Evolutionary conservation across 2,329 filamentous ascomycete species (phyloP).

Genomic region (Raffaelea ambrosiae): DNA sequence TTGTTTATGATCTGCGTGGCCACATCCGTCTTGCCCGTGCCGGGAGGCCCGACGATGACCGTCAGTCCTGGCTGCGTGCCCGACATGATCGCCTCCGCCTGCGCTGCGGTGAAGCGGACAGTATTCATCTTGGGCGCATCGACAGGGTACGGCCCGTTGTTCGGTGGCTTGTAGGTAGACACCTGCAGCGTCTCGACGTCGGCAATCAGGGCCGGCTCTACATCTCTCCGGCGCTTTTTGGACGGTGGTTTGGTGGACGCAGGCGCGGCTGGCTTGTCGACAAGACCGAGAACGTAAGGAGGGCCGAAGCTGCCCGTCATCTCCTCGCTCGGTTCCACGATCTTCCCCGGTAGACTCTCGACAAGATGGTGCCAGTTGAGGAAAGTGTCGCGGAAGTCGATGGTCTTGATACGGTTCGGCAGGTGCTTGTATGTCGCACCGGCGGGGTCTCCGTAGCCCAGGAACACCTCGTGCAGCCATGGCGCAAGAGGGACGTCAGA

Average conservation of each 20-base stretch:
- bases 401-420: constrained; percentile 63
- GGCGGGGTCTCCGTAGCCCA: constrained; percentile 92
- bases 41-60: constrained; percentile 87
- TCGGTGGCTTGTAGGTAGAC: constrained; percentile 81
- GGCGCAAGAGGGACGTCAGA: constrained; percentile 78
- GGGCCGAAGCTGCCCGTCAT: constrained; percentile 69
- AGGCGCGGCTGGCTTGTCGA: constrained; percentile 37
- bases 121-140: constrained; percentile 75
- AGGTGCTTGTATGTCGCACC: constrained; percentile 80
- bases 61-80: constrained; percentile 92
- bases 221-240: constrained; percentile 82
- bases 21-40: constrained; percentile 98
- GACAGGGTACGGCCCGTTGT: constrained; percentile 80
- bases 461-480: constrained; percentile 93
- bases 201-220: constrained; percentile 54
- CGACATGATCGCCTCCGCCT: constrained; percentile 87
- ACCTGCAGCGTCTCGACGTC: constrained; percentile 66
- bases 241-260: constrained; percentile 45
- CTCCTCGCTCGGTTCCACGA: constrained; percentile 68
- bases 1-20: constrained; percentile 98
- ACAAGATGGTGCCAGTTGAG: constrained; percentile 90
- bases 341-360: constrained; percentile 81
- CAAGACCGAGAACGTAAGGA: constrained; percentile 74
- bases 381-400: constrained; percentile 93
- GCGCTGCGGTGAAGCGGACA: constrained; percentile 82